These are phyloP conservation scores for Penicillium arizonense DNA, from an alignment of 495 filamentous ascomycete species.

Conservation along the genomic window DNA sequence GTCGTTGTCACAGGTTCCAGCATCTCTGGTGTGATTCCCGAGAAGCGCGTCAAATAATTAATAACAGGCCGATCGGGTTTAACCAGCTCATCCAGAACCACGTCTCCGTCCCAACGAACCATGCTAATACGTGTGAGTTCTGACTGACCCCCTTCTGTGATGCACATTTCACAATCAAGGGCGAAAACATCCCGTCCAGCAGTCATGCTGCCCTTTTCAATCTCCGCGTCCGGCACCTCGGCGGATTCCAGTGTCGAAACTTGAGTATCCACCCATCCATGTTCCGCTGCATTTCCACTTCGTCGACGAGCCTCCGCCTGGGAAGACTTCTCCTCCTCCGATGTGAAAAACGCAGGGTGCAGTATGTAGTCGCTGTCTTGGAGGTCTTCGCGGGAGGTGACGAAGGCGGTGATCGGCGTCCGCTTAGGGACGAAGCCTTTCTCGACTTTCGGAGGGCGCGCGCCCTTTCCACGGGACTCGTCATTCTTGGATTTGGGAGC, in stretches of 20 bases:
- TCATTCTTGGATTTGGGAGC: slow-evolving; percentile 60
- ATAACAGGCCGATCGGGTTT: slow-evolving; percentile 82
- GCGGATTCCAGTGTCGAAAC: slow-evolving; percentile 67
- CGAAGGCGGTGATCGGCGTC: slow-evolving; percentile 74
- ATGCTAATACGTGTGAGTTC: slow-evolving; percentile 88
- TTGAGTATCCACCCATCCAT: slow-evolving; percentile 82
- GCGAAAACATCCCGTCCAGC: slow-evolving; percentile 78
- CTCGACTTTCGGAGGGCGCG: slow-evolving; percentile 54
- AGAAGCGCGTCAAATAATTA: slow-evolving; percentile 85
- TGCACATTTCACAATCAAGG: slow-evolving; percentile 96
- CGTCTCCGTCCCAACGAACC: slow-evolving; percentile 78
- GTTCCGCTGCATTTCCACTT: slow-evolving; percentile 42
- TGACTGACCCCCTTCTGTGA: slow-evolving; percentile 68
- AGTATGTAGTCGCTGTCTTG: slow-evolving; percentile 75
- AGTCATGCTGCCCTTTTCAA: slow-evolving; percentile 78
- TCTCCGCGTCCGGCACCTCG: slow-evolving; percentile 61
- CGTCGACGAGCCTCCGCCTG: slow-evolving; percentile 46
- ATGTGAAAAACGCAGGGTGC: slow-evolving; percentile 66
- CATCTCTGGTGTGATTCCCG: slow-evolving; percentile 84
- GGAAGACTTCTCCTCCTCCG: slow-evolving; percentile 37
- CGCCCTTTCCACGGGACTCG: slow-evolving; percentile 49
- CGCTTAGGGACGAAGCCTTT: slow-evolving; percentile 64
- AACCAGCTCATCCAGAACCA: slow-evolving; percentile 84
- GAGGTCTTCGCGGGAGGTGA: slow-evolving; percentile 71
- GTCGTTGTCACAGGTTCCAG: slow-evolving; percentile 80